These are phyloP conservation scores for Pythium monospermum DNA, from an alignment of 352 stramenopile species.

Conservation along the genomic window DNA sequence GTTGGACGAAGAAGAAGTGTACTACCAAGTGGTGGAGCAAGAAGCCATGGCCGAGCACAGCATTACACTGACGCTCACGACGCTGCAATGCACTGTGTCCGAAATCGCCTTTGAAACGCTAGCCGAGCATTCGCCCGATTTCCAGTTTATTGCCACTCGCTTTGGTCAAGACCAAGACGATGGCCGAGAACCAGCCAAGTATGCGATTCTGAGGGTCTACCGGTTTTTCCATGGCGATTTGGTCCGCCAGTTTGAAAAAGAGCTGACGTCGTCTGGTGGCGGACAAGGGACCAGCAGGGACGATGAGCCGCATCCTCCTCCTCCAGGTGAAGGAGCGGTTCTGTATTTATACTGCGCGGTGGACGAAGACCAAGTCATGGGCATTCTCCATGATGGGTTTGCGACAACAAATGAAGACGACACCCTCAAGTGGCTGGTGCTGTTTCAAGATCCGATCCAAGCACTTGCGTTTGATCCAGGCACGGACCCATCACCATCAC, in stretches of 20 bases:
- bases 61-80: slow-evolving; percentile 28
- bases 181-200: too few relatives aligned
- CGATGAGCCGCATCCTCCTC: neutral
- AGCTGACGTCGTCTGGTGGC: neutral
- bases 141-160: slow-evolving; percentile 35
- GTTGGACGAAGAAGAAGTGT: slow-evolving; percentile 28
- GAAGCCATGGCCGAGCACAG: slow-evolving; percentile 39
- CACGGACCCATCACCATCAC: too few relatives aligned
- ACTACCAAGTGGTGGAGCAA: slow-evolving; percentile 43
- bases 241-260: slow-evolving; percentile 23
- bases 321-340: slow-evolving; percentile 25
- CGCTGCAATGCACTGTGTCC: slow-evolving; percentile 31
- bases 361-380: slow-evolving; percentile 27
- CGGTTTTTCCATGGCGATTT: slow-evolving; percentile 41
- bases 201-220: slow-evolving; percentile 49
- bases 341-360: slow-evolving; percentile 39
- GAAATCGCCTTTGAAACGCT: slow-evolving; percentile 46
- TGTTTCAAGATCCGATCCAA: slow-evolving; percentile 16
- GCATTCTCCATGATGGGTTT: slow-evolving; percentile 35
- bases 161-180: slow-evolving; percentile 20
- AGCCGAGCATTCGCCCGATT: slow-evolving; percentile 35
- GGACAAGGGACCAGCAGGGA: neutral
- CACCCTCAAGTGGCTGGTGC: slow-evolving; percentile 1
- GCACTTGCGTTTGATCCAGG: slow-evolving; percentile 8
- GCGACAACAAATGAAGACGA: neutral